Percentiles rank a stretch among this genome's conserved stretches.
Conservation (phyloP, 1,284 basidiomycete genomes). For the Phellinidium pouzarii region DNA sequence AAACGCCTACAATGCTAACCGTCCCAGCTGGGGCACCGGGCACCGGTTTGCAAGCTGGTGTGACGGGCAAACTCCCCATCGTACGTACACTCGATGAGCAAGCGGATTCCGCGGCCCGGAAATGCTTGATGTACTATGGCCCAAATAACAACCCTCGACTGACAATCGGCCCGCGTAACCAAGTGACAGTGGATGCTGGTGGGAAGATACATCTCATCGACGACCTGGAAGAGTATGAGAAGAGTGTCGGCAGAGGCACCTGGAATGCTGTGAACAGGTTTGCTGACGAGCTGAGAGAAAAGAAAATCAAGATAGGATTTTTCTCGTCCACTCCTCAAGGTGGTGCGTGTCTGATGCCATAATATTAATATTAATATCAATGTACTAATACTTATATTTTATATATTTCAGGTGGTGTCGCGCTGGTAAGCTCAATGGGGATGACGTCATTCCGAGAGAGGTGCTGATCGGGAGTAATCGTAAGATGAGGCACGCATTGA, state of each 20-base stretch:
- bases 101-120: conserved; percentile 76
- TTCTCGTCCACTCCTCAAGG: conserved; percentile 89
- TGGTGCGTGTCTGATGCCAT: conserved; percentile 41
- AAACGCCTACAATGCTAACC: conserved; percentile 64
- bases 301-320: conserved; percentile 80
- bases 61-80: conserved; percentile 57
- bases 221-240: conserved; percentile 64
- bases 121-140: conserved; percentile 74
- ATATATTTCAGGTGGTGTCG: conserved; percentile 64
- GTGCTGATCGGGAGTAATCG: conserved; percentile 8
- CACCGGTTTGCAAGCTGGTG: conserved; percentile 37
- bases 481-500: conserved; percentile 84
- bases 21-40: conserved; percentile 36
- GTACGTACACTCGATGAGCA: conserved; percentile 74
- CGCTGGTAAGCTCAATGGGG: conserved; percentile 49
- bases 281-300: conserved; percentile 73
- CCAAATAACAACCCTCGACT: conserved; percentile 75
- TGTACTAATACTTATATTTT: neutral
- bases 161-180: conserved; percentile 70
- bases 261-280: conserved; percentile 76
- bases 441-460: neutral
- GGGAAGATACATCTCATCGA: conserved; percentile 77
- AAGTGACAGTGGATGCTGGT: conserved; percentile 71
- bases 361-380: conserved; percentile 22
- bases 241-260: conserved; percentile 60